Evolutionary conservation across 352 stramenopile species (phyloP).

Genomic region (Plasmopara viticola): DNA sequence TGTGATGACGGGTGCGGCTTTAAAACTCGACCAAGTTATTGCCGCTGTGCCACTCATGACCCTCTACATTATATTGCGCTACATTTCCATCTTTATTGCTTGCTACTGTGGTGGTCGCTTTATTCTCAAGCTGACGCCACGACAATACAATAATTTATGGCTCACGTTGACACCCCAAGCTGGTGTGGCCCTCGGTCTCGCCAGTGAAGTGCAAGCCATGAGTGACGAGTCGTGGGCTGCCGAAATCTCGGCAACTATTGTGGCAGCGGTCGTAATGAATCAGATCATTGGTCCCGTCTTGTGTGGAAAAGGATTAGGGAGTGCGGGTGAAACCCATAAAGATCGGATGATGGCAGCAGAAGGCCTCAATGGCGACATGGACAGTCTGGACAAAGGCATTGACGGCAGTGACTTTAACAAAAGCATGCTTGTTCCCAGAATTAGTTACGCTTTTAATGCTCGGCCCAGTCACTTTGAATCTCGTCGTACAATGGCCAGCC

Average conservation of each 20-base stretch:
- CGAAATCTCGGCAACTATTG: constrained; percentile 58
- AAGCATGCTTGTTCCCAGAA: neutral
- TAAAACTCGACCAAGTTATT: constrained; percentile 65
- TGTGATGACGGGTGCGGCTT: constrained; percentile 57
- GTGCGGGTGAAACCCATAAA: constrained; percentile 39
- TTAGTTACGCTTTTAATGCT: constrained; percentile 5
- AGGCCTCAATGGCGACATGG: constrained; percentile 11
- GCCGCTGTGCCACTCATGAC: constrained; percentile 61
- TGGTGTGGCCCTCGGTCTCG: constrained; percentile 50
- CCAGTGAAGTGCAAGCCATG: constrained; percentile 50
- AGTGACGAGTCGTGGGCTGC: constrained; percentile 48
- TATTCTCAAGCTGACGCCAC: constrained; percentile 45
- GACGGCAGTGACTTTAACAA: constrained; percentile 7
- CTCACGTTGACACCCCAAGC: constrained; percentile 66
- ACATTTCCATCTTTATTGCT: constrained; percentile 55
- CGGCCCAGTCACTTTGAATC: constrained; percentile 13
- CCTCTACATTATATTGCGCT: constrained; percentile 51
- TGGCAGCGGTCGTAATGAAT: constrained; percentile 61
- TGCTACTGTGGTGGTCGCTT: constrained; percentile 54
- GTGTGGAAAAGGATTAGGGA: constrained; percentile 46
- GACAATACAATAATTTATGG: constrained; percentile 72
- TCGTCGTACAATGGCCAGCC: constrained; percentile 6
- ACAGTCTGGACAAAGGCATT: constrained; percentile 10
- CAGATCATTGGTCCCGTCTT: constrained; percentile 63
- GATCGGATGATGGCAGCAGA: constrained; percentile 16